A percentile compares a stretch with the other conserved stretches of the same genome.
Conservation (phyloP, 257 asterid species). For the Gynochthodes officinalis region DNA sequence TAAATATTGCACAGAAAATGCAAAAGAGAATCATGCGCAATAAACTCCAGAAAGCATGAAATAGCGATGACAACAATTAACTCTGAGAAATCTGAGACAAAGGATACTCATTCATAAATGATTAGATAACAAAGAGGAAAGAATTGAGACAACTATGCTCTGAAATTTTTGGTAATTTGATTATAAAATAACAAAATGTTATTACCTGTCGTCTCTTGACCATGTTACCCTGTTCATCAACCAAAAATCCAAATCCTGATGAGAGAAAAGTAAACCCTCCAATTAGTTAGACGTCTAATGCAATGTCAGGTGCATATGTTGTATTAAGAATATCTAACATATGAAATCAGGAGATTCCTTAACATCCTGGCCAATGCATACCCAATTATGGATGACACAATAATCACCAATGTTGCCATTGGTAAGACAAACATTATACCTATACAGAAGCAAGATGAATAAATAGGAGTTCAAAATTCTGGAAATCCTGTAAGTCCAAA, state of each 20-base stretch:
- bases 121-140: not conserved
- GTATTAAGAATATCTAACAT: not conserved
- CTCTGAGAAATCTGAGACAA: not conserved
- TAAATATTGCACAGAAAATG: not conserved
- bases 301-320: not conserved
- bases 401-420: slow-evolving; percentile 74
- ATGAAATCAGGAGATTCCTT: slow-evolving; percentile 11
- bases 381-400: slow-evolving; percentile 78
- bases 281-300: not conserved
- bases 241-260: slow-evolving; percentile 79
- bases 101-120: not conserved
- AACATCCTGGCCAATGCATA: slow-evolving; percentile 96
- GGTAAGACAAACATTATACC: slow-evolving; percentile 72
- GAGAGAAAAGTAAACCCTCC: not conserved
- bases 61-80: not conserved
- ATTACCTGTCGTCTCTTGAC: slow-evolving; percentile 90
- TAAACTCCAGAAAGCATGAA: not conserved
- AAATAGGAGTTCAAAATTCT: not conserved
- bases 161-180: not conserved
- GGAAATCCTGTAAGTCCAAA: not conserved
- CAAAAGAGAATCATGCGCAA: not conserved
- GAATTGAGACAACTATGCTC: not conserved
- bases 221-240: slow-evolving; percentile 69
- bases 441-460: not conserved
- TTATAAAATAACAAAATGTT: not conserved